phyloP scores from a whole-genome alignment of 306 rosid species.

The Rosa rugosa region DNA sequence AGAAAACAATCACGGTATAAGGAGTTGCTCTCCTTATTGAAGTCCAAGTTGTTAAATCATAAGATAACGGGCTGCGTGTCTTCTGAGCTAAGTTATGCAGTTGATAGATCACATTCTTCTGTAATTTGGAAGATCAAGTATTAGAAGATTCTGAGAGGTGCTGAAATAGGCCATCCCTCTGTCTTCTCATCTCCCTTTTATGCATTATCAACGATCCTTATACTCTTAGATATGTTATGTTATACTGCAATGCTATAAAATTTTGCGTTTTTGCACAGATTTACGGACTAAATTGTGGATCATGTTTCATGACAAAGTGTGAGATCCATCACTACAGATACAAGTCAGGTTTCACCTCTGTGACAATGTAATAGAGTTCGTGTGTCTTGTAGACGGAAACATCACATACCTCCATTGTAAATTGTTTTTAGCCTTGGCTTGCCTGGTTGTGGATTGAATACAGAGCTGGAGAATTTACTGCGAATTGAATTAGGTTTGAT shows the following conservation, averaged over 20 bases:
- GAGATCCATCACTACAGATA: neutral
- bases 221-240: neutral
- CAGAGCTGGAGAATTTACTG: neutral
- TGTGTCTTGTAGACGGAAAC: neutral
- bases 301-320: neutral
- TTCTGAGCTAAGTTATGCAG: slow-evolving; percentile 58
- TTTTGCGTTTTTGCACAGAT: neutral
- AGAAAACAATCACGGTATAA: slow-evolving; percentile 69
- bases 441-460: neutral
- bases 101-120: slow-evolving; percentile 61
- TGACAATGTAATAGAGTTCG: neutral
- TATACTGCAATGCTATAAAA: neutral
- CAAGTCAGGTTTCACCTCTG: neutral
- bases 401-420: neutral
- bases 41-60: slow-evolving; percentile 42
- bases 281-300: neutral
- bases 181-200: neutral
- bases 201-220: neutral
- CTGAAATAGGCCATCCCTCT: neutral
- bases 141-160: slow-evolving; percentile 46
- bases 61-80: slow-evolving; percentile 35
- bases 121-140: slow-evolving; percentile 72
- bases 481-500: neutral
- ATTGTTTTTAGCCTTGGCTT: no score
- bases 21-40: slow-evolving; percentile 51